Percentiles rank a stretch among this genome's conserved stretches.
phyloP scores from a whole-genome alignment of 139 green algal genomes.

The Tetraselmis striata region DNA sequence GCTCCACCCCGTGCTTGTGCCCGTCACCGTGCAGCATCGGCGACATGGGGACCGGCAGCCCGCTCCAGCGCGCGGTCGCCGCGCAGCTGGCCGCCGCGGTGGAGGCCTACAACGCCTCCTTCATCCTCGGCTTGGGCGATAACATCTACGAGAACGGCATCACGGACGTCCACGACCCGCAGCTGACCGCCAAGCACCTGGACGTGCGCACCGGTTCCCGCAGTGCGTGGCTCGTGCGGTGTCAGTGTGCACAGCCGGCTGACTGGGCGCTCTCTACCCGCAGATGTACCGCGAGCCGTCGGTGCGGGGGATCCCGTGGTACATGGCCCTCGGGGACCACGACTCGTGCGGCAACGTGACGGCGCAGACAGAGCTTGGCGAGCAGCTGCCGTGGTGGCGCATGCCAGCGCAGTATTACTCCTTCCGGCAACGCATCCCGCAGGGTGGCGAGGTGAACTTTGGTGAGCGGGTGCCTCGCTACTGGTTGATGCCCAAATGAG shows the following conservation, averaged over 20 bases:
- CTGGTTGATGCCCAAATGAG: too few relatives aligned
- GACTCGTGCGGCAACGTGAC: constrained; percentile 11
- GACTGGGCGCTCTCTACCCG: not conserved
- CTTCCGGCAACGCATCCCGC: not conserved
- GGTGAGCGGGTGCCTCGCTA: too few relatives aligned
- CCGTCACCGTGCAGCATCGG: constrained; percentile 4
- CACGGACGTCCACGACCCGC: not conserved
- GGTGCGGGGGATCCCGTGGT: constrained; percentile 5
- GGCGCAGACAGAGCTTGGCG: constrained; percentile 7
- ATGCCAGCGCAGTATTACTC: constrained; percentile 12
- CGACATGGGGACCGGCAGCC: not conserved
- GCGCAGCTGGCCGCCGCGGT: not conserved
- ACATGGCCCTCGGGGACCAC: constrained; percentile 15
- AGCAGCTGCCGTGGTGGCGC: constrained; percentile 5
- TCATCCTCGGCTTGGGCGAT: not conserved
- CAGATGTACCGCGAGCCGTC: not conserved
- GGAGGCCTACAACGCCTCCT: not conserved
- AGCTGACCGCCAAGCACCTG: not conserved
- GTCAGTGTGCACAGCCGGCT: not conserved
- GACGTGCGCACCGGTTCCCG: too few relatives aligned
- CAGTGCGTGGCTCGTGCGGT: too few relatives aligned
- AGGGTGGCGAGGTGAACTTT: not conserved
- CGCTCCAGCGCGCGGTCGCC: not conserved
- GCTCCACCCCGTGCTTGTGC: too few relatives aligned
- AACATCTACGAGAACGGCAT: constrained; percentile 9